A percentile compares a stretch with the other conserved stretches of the same genome.
phyloP scores from a whole-genome alignment of 2,329 filamentous ascomycete species.

The Paecilomyces sp. region DNA sequence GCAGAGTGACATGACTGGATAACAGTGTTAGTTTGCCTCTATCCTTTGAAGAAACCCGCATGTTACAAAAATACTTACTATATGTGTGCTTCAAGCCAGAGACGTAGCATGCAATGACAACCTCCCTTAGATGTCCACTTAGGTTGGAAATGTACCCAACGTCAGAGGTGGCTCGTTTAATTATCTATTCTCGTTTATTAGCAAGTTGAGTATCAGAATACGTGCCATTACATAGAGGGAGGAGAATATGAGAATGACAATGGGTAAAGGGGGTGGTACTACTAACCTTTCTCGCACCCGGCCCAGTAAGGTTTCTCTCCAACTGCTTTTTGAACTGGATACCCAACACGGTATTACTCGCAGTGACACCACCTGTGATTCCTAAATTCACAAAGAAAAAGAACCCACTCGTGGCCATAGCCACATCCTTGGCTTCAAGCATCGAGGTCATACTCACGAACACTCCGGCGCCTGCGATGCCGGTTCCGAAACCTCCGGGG shows the following conservation, averaged over 20 bases:
- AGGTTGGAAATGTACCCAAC: slow-evolving; percentile 33
- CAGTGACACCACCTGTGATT: slow-evolving; percentile 32
- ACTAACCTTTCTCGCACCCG: slow-evolving; percentile 15
- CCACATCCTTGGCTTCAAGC: slow-evolving; percentile 40
- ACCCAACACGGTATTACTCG: slow-evolving; percentile 30
- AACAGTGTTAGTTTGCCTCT: background rate
- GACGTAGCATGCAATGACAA: slow-evolving; percentile 21
- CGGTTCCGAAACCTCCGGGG: slow-evolving; percentile 48
- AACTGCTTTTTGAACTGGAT: slow-evolving; percentile 26
- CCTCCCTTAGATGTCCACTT: slow-evolving; percentile 14
- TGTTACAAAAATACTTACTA: slow-evolving; percentile 9
- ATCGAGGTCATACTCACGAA: slow-evolving; percentile 46
- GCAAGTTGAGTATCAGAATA: too few relatives aligned
- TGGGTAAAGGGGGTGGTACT: background rate
- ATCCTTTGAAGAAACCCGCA: too few relatives aligned
- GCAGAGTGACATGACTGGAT: slow-evolving; percentile 5
- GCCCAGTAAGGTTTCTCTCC: slow-evolving; percentile 20
- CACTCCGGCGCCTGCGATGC: slow-evolving; percentile 38
- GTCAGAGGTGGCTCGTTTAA: slow-evolving; percentile 31
- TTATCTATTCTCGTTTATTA: slow-evolving; percentile 24
- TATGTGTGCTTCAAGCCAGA: slow-evolving; percentile 21
- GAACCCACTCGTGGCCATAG: slow-evolving; percentile 43
- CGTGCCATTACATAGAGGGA: too few relatives aligned
- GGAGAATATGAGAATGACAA: too few relatives aligned
- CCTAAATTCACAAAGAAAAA: slow-evolving; percentile 41